Base-by-base conservation (phyloP, 163 green algal species). In the Scenedesmus sp. region DNA sequence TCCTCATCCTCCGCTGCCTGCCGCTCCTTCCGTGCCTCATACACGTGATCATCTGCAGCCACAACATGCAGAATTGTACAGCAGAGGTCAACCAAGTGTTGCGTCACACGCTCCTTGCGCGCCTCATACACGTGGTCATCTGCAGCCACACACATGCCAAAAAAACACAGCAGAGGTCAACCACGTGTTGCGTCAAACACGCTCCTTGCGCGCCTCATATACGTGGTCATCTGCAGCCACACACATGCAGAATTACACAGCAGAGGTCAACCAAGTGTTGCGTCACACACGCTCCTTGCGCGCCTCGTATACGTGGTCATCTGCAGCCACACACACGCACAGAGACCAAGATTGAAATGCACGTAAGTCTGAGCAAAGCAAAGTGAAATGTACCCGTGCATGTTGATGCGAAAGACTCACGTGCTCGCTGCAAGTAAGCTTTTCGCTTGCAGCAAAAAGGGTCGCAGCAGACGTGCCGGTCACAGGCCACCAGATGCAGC, bases 61-160 rank as follows among this genome's bases (percentile, higher is more conserved):
- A 10, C 59, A 64, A 10, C 59, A 64, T 10, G 59, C 9, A 64
- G 8, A 10, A 79, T 12, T 46, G 34, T 46, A 46, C 34, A 46
- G 34, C 34, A 46, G 34, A 46, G 34, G 34, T 46, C 34, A 46
- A 46, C 34, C 34, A 46, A 46, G 34, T 46, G 34, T 46, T 46
- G 34, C 34, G 34, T 46, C 34, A 46, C 93, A 8, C 93, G 89
- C 90, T 97, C 95, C 92, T 97, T 98, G 7, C 83, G 54, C 3
- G 90, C 89, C 93, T 98, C 96, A 57, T 98, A 98, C 5, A 79
- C 16, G 12, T 82, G 66, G 91, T 98, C 96, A 82, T 98, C 97
- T 0, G 96, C 70, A 10, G 9, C 9, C 59, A 10, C 59, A 64
- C 59, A 10, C 59, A 64, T 10, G 59, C 9, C 9, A 64, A 15